These are phyloP conservation scores for Verbascum thapsus DNA, from an alignment of 257 asterid genomes.

Conservation along the genomic window DNA sequence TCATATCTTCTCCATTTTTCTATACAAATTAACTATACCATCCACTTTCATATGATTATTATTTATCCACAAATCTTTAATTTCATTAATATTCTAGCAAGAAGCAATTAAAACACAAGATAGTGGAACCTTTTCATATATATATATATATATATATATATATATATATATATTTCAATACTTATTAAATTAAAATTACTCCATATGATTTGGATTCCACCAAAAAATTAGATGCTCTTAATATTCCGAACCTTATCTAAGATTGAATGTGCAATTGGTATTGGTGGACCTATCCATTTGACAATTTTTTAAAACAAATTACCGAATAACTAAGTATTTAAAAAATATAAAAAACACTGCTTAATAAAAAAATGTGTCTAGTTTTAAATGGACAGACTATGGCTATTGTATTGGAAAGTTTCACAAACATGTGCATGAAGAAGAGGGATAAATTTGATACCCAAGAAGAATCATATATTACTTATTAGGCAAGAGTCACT, in stretches of 20 bases:
- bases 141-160: no score
- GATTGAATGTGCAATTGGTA: neutral
- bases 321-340: no score
- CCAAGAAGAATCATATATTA: constrained; percentile 5
- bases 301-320: no score
- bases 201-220: constrained; percentile 32
- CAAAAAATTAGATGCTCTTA: neutral
- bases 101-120: constrained; percentile 4
- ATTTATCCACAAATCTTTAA: constrained; percentile 1
- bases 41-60: constrained; percentile 32
- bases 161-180: no score
- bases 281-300: no score
- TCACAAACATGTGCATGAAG: neutral
- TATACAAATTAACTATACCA: neutral
- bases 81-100: constrained; percentile 25
- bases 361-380: no score
- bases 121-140: constrained; percentile 41
- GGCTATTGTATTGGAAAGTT: no score
- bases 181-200: no score
- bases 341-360: no score
- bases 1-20: constrained; percentile 28
- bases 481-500: constrained; percentile 15
- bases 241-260: neutral
- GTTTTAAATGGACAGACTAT: no score
- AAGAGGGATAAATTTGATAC: neutral